Evolutionary conservation across 306 rosid species (phyloP).

Genomic region (Ormosia emarginata): DNA sequence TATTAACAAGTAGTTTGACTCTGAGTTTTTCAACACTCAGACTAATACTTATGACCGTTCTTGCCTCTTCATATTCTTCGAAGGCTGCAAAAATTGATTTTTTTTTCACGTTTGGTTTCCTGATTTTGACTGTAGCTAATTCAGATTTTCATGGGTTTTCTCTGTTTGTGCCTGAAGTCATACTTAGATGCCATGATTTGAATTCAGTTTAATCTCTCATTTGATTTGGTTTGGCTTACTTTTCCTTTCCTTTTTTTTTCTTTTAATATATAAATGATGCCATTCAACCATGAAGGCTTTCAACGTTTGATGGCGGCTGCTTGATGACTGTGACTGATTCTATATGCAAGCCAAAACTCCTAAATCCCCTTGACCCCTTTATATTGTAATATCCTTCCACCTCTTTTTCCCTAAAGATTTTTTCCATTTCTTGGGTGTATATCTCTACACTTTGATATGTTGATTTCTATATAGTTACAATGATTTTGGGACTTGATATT

Average conservation of each 20-base stretch:
- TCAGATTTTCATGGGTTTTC: slow-evolving; percentile 15
- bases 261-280: neutral
- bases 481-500: slow-evolving; percentile 14
- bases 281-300: slow-evolving; percentile 44
- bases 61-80: neutral
- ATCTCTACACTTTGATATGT: slow-evolving; percentile 3
- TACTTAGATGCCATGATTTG: slow-evolving; percentile 30
- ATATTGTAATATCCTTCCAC: neutral
- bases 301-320: slow-evolving; percentile 50
- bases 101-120: slow-evolving; percentile 22
- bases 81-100: slow-evolving; percentile 22
- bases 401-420: neutral
- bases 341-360: slow-evolving; percentile 2
- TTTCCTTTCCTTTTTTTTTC: slow-evolving; percentile 3
- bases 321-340: slow-evolving; percentile 39
- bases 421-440: neutral
- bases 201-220: slow-evolving; percentile 24
- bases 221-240: slow-evolving; percentile 19
- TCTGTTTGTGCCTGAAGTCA: slow-evolving; percentile 13
- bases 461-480: slow-evolving; percentile 22
- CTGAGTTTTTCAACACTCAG: slow-evolving; percentile 45
- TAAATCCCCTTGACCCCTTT: neutral
- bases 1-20: slow-evolving; percentile 50
- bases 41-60: slow-evolving; percentile 4
- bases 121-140: slow-evolving; percentile 36